Evolutionary conservation across 2,329 filamentous ascomycete species (phyloP).

Genomic region (Talaromyces rugulosus): DNA sequence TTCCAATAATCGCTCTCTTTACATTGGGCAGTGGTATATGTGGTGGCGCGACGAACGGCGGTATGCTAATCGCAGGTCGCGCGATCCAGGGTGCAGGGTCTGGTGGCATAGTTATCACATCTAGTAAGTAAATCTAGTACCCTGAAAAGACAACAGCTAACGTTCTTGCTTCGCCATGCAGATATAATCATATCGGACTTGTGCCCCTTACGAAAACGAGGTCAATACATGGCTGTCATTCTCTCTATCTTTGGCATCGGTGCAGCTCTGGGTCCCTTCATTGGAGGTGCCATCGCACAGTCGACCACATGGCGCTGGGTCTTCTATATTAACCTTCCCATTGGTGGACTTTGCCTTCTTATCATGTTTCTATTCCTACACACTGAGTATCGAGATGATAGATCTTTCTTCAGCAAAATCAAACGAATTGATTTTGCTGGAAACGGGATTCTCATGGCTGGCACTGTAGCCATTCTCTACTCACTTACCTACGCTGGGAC

Average conservation of each 20-base stretch:
- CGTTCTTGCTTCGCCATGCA: background rate
- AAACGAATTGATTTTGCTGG: constrained; percentile 26
- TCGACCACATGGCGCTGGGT: constrained; percentile 27
- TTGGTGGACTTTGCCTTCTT: constrained; percentile 19
- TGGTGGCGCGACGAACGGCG: background rate
- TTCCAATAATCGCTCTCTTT: background rate
- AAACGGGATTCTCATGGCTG: constrained; percentile 22
- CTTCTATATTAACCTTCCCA: constrained; percentile 28
- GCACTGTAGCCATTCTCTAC: constrained; percentile 25
- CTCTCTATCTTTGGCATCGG: constrained; percentile 30
- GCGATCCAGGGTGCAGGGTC: constrained; percentile 1
- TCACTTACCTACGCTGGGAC: constrained; percentile 27
- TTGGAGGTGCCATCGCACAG: constrained; percentile 25
- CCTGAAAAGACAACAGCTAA: background rate
- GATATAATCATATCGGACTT: constrained; percentile 46
- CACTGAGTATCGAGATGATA: constrained; percentile 10
- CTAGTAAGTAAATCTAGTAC: background rate
- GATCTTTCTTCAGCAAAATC: constrained; percentile 8
- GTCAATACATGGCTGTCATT: constrained; percentile 24
- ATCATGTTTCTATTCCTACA: constrained; percentile 22
- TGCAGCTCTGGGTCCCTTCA: constrained; percentile 45
- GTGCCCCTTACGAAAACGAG: constrained; percentile 35
- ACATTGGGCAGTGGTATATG: constrained; percentile 1
- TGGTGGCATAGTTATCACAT: constrained; percentile 1
- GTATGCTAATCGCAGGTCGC: background rate